Conservation (phyloP, 345 rosid genomes). For the Camelina laxa region DNA sequence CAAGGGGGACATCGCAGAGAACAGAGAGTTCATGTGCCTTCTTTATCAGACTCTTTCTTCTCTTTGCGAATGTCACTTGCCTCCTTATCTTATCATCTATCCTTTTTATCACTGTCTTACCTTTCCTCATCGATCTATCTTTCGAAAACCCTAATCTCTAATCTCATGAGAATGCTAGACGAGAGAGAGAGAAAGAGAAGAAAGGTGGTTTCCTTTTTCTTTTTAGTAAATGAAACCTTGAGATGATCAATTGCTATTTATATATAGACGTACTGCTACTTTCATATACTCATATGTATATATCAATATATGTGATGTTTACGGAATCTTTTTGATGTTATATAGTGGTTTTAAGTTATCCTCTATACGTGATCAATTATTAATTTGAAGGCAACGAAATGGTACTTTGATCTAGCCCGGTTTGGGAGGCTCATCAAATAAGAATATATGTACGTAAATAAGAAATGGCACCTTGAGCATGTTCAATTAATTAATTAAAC, state of each 20-base stretch:
- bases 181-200: slow-evolving; percentile 1
- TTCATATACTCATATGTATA: slow-evolving; percentile 9
- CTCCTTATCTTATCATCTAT: slow-evolving; percentile 77
- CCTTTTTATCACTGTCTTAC: slow-evolving; percentile 71
- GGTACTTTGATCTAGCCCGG: neutral
- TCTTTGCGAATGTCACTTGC: slow-evolving; percentile 77
- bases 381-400: neutral
- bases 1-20: slow-evolving; percentile 72
- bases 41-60: slow-evolving; percentile 65
- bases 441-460: no score
- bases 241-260: slow-evolving; percentile 13
- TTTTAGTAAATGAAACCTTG: slow-evolving; percentile 23
- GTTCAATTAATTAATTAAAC: no score
- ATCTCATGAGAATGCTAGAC: slow-evolving; percentile 12
- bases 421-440: neutral
- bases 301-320: neutral
- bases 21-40: slow-evolving; percentile 81
- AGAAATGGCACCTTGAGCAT: no score
- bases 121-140: slow-evolving; percentile 60
- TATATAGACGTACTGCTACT: neutral
- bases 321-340: neutral
- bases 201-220: neutral
- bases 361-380: neutral
- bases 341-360: neutral
- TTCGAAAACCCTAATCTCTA: slow-evolving; percentile 33